Evolutionary conservation across 2,329 filamentous ascomycete genomes (phyloP), one percentile per base, ranked within the genome.

Genomic region (Fusarium oligoseptatum): DNA sequence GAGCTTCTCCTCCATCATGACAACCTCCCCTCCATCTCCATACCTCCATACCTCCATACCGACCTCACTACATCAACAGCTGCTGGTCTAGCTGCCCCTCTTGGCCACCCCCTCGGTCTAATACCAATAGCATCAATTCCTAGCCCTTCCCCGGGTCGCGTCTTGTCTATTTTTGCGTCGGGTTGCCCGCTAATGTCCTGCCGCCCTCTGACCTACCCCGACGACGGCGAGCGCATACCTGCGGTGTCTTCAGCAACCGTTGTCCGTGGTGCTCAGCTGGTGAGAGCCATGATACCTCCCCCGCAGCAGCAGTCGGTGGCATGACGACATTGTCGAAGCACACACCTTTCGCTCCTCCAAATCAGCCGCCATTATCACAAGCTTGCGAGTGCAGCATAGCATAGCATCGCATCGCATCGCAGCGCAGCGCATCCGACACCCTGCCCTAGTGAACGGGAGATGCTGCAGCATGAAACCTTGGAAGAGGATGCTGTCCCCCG

Each of bases 271-370:
- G 27, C 48, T 61, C 62, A 69, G 58, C 43, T 24, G 27, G 20
- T 48, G 29, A 29, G 66, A 60, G 62, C 66, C 70, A 74, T 73
- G 68, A 68, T 76, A 67, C 66, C 65, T 68, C 71, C 63, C 73
- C 65, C 71, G 48, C 62, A 67, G 61, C 75, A 74, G 70, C 63
- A 48, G 34, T 69, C 71, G 73, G 73, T 76, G 39, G 52, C 67
- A 76, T 77, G 76, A 78, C 77, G 77, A 78, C 76, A 77, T 77
- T 72, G 68, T 71, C 74, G 67, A 71, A 56, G 43, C 43, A 45
- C 68, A 77, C 70, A 67, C 66, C 34, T 61, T 50, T 58, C 48
- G 43, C 41, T 61, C 32, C 55, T 57, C 37, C 24, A 62, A 27
- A 58, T n/a, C 34, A 58, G 56, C 60, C 17, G 45, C 60, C 20